Conservation (phyloP, 2,329 filamentous ascomycete species). For the Paraphoma sp. region DNA sequence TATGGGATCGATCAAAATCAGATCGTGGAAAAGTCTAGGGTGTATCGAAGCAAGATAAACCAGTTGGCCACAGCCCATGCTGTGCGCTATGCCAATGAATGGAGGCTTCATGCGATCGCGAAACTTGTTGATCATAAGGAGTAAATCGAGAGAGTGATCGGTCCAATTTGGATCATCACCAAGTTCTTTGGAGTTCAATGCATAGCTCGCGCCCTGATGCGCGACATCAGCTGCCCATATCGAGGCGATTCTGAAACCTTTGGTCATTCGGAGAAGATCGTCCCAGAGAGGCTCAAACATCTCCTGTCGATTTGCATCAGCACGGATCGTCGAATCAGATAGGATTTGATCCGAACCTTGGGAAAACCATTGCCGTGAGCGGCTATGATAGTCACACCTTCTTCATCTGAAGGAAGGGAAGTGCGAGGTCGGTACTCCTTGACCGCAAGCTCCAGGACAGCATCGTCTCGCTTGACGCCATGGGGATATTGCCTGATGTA, state of each 20-base stretch:
- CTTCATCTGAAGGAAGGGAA: not conserved
- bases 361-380: conserved; percentile 25
- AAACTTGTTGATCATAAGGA: conserved; percentile 24
- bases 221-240: conserved; percentile 26
- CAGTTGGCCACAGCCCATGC: conserved; percentile 22
- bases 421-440: conserved; percentile 23
- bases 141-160: conserved; percentile 26
- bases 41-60: conserved; percentile 23
- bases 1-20: conserved; percentile 27
- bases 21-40: conserved; percentile 22
- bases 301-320: conserved; percentile 12
- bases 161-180: conserved; percentile 26
- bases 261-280: conserved; percentile 16
- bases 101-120: conserved; percentile 19
- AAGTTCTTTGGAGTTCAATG: conserved; percentile 13
- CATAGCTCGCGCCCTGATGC: conserved; percentile 22
- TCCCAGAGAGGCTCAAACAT: conserved; percentile 27
- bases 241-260: conserved; percentile 9
- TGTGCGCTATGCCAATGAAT: conserved; percentile 25
- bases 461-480: conserved; percentile 13
- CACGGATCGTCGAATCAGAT: not conserved
- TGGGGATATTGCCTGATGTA: conserved; percentile 25
- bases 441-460: conserved; percentile 19
- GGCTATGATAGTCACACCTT: conserved; percentile 23
- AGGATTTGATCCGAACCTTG: conserved; percentile 10